Conservation (phyloP, 2,329 filamentous ascomycete genomes). For the Raffaelea albimanens region DNA sequence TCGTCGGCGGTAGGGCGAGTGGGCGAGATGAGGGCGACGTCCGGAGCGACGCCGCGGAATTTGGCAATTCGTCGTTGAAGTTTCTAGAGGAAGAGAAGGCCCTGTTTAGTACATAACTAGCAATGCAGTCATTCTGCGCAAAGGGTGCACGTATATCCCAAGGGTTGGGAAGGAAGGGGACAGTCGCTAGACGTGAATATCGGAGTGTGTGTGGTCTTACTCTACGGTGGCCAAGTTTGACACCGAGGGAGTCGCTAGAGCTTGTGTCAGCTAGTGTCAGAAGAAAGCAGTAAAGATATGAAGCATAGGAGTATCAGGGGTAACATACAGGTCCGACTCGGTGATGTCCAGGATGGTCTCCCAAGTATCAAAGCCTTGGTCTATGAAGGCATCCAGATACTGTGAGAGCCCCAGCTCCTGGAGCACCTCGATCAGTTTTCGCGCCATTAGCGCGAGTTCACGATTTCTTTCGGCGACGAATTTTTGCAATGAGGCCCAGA, state of each 20-base stretch:
- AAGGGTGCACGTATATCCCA: too few species aligned
- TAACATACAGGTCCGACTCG: constrained; percentile 68
- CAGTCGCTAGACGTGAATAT: background rate
- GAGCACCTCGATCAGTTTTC: constrained; percentile 55
- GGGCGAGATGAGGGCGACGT: constrained; percentile 39
- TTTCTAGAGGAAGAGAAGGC: constrained; percentile 41
- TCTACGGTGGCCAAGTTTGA: constrained; percentile 73
- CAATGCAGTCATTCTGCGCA: too few species aligned
- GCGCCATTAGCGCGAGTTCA: constrained; percentile 39
- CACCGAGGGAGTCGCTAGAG: constrained; percentile 57
- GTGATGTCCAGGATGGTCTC: constrained; percentile 76
- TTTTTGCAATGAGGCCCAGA: background rate
- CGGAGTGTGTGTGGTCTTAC: too few species aligned
- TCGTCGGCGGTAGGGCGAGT: constrained; percentile 48
- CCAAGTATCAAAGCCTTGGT: constrained; percentile 80
- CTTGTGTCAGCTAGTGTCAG: constrained; percentile 7
- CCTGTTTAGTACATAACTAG: background rate
- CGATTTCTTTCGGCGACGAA: background rate
- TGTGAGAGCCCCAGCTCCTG: constrained; percentile 69
- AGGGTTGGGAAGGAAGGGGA: background rate
- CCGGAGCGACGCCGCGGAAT: constrained; percentile 52
- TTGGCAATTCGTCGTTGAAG: constrained; percentile 77
- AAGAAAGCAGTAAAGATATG: background rate
- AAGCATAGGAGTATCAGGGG: background rate
- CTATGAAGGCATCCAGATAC: constrained; percentile 62